Conservation (phyloP, 176 grass and related monocot genomes). For the Olyra latifolia region DNA sequence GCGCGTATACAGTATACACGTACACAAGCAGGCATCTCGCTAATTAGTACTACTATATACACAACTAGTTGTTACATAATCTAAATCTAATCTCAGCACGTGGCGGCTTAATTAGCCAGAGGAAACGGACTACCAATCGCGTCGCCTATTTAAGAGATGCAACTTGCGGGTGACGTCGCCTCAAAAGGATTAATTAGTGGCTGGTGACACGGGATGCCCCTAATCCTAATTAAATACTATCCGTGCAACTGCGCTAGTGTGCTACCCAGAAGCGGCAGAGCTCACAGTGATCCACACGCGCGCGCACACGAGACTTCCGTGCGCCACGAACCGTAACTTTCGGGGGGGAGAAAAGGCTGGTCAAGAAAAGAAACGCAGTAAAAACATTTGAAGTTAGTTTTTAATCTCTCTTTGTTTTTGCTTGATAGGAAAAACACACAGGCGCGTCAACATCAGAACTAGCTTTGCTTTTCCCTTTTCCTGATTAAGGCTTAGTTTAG, state of each 20-base stretch:
- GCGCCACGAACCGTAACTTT: neutral
- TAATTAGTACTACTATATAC: neutral
- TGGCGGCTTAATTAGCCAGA: slow-evolving; percentile 14
- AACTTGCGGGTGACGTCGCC: neutral
- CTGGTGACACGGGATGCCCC: slow-evolving; percentile 15
- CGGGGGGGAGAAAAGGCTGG: neutral
- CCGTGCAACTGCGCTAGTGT: too few relatives aligned
- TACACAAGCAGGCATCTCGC: neutral
- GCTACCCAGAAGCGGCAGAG: neutral
- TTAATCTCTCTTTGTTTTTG: too few relatives aligned
- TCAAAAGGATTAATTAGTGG: neutral
- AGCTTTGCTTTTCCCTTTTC: neutral
- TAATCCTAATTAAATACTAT: neutral
- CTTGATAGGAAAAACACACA: neutral
- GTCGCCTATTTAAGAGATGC: neutral
- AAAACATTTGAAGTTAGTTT: too few relatives aligned
- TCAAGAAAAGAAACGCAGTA: neutral
- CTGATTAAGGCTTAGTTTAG: neutral
- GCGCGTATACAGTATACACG: neutral
- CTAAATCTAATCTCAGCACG: slow-evolving; percentile 11
- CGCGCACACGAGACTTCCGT: neutral
- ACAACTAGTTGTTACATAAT: neutral
- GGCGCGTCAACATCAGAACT: neutral
- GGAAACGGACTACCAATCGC: neutral
- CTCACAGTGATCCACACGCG: neutral